Evolutionary conservation across 2,329 filamentous ascomycete genomes (phyloP).

Genomic region (Colletotrichum sublineola): DNA sequence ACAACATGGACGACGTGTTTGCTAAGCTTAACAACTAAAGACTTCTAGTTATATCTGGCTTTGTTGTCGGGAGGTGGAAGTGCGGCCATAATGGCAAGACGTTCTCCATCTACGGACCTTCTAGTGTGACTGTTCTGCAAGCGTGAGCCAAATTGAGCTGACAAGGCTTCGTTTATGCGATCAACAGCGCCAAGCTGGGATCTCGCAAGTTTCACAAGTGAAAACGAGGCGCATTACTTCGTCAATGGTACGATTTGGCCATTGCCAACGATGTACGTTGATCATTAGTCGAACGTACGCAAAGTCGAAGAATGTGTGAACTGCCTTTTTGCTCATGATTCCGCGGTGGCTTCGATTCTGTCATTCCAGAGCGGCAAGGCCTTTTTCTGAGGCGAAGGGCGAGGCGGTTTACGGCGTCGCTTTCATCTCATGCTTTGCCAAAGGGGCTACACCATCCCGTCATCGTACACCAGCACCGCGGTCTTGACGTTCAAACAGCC

Average conservation of each 20-base stretch:
- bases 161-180: constrained; percentile 48
- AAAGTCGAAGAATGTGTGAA: no score
- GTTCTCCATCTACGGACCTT: constrained; percentile 68
- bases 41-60: constrained; percentile 10
- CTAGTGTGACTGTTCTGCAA: constrained; percentile 63
- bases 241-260: constrained; percentile 54
- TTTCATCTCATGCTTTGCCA: constrained; percentile 71
- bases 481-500: constrained; percentile 76
- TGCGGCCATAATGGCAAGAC: constrained; percentile 59
- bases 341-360: constrained; percentile 52
- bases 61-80: constrained; percentile 61
- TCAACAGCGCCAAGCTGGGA: constrained; percentile 52
- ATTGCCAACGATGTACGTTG: constrained; percentile 48
- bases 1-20: constrained; percentile 21
- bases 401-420: constrained; percentile 67
- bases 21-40: constrained; percentile 22
- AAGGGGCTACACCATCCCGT: constrained; percentile 60
- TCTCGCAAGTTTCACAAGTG: constrained; percentile 55
- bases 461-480: constrained; percentile 66
- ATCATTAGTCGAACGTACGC: constrained; percentile 40
- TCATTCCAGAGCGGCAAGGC: constrained; percentile 68
- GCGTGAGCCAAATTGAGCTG: constrained; percentile 61
- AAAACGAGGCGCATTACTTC: constrained; percentile 52
- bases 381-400: constrained; percentile 64
- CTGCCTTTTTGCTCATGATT: neutral